These are phyloP conservation scores for Heimioporus retisporus DNA, from an alignment of 1,284 basidiomycete genomes.

Conservation along the genomic window DNA sequence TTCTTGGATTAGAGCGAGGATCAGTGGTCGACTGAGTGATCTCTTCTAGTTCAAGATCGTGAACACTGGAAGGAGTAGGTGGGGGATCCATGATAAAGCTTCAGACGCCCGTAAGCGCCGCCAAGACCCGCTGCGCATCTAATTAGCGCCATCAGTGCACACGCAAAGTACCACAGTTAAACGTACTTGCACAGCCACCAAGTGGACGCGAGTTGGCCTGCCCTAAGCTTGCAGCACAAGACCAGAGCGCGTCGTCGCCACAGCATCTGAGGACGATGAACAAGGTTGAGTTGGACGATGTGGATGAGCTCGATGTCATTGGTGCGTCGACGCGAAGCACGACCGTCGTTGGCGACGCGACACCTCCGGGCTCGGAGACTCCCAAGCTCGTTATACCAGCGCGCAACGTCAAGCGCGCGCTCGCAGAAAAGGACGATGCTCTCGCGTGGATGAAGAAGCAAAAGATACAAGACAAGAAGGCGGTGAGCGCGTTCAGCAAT, in stretches of 20 bases:
- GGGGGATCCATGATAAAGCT: too few species aligned
- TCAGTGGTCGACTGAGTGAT: too few species aligned
- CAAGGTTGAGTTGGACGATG: constrained; percentile 23
- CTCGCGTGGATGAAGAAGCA: constrained; percentile 39
- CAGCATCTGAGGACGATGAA: constrained; percentile 7
- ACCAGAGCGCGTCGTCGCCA: constrained; percentile 1
- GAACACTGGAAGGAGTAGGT: too few species aligned
- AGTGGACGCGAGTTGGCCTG: constrained; percentile 23
- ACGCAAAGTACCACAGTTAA: too few species aligned
- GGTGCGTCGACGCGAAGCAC: constrained; percentile 38
- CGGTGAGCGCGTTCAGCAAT: constrained; percentile 38
- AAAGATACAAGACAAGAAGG: constrained; percentile 50
- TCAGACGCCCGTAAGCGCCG: too few species aligned
- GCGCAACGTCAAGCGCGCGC: constrained; percentile 29
- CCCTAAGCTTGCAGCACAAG: constrained; percentile 25
- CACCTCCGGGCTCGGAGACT: constrained; percentile 25
- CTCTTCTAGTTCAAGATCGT: too few species aligned
- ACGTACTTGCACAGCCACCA: constrained; percentile 14
- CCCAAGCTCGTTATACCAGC: constrained; percentile 22
- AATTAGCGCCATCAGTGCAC: not conserved
- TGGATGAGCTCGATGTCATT: constrained; percentile 43
- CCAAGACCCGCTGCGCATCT: too few species aligned
- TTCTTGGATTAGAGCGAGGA: too few species aligned
- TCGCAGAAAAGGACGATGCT: constrained; percentile 5
- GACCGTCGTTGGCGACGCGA: constrained; percentile 41